Evolutionary conservation across 768 basidiomycete genomes (phyloP).

Genomic region (Zangia roseola): DNA sequence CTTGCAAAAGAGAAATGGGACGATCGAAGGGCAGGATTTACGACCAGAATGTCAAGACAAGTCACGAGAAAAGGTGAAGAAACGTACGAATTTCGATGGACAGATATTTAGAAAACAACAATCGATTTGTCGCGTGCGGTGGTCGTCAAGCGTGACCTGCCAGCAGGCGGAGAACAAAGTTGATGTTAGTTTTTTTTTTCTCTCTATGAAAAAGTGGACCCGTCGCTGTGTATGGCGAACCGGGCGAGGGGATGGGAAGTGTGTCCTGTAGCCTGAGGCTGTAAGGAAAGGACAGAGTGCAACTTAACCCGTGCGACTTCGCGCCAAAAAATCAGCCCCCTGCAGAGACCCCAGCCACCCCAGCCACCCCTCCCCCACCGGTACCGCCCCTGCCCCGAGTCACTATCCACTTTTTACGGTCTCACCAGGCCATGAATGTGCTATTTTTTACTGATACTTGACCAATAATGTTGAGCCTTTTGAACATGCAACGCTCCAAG

Average conservation of each 20-base stretch:
- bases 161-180: slow-evolving; percentile 79
- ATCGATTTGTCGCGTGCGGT: slow-evolving; percentile 61
- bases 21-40: slow-evolving; percentile 3
- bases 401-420: too few species aligned
- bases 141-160: slow-evolving; percentile 89
- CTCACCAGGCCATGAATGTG: too few species aligned
- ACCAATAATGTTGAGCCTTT: too few species aligned
- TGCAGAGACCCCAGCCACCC: slow-evolving; percentile 29
- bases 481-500: too few species aligned
- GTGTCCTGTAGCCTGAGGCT: slow-evolving; percentile 39
- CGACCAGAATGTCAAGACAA: not conserved
- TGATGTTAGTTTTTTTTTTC: slow-evolving; percentile 38
- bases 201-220: slow-evolving; percentile 39
- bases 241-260: slow-evolving; percentile 20
- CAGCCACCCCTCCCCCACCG: slow-evolving; percentile 20
- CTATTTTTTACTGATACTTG: too few species aligned
- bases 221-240: slow-evolving; percentile 39
- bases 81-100: slow-evolving; percentile 44
- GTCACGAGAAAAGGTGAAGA: slow-evolving; percentile 14
- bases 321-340: slow-evolving; percentile 31
- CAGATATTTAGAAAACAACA: slow-evolving; percentile 49
- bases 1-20: slow-evolving; percentile 34
- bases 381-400: slow-evolving; percentile 7
- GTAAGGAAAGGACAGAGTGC: slow-evolving; percentile 38
- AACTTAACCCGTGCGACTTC: slow-evolving; percentile 31